These are phyloP conservation scores for Erodium moschatum DNA, from an alignment of 441 rosid genomes.

Conservation along the genomic window DNA sequence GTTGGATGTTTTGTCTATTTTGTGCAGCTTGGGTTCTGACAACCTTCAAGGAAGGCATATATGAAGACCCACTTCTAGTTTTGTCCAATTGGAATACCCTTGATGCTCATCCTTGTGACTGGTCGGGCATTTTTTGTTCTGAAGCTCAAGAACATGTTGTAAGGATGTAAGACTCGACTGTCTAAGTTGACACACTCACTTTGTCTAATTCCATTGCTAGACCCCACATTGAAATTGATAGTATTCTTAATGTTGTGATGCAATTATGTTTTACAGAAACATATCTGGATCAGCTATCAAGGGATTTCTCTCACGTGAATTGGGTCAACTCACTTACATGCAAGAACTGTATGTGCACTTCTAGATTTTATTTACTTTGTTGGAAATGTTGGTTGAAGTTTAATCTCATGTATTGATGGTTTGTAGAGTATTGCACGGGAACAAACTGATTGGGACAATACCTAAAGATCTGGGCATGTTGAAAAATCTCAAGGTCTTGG, in stretches of 20 bases:
- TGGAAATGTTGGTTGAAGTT: constrained; percentile 13
- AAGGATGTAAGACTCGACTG: constrained; percentile 53
- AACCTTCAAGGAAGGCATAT: constrained; percentile 74
- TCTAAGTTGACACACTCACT: not conserved
- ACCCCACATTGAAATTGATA: not conserved
- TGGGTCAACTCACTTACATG: constrained; percentile 56
- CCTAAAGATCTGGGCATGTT: constrained; percentile 80
- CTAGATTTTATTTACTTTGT: not conserved
- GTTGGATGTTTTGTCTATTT: constrained; percentile 29
- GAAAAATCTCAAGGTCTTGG: constrained; percentile 63
- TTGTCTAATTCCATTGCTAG: not conserved
- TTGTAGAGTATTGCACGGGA: constrained; percentile 63
- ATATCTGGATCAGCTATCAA: constrained; percentile 52
- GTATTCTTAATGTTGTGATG: not conserved
- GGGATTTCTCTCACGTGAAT: constrained; percentile 82
- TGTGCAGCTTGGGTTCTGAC: constrained; percentile 56
- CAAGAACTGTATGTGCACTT: constrained; percentile 54
- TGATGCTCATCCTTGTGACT: constrained; percentile 75
- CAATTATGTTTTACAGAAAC: constrained; percentile 47
- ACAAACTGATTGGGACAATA: constrained; percentile 58
- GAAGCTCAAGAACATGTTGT: constrained; percentile 50
- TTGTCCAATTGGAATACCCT: constrained; percentile 71
- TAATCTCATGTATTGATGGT: constrained; percentile 22
- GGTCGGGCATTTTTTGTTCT: constrained; percentile 65
- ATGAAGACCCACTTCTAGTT: constrained; percentile 67